These are phyloP conservation scores for Zymoseptoria pseudotritici DNA, from an alignment of 2,329 filamentous ascomycete species.

Conservation along the genomic window DNA sequence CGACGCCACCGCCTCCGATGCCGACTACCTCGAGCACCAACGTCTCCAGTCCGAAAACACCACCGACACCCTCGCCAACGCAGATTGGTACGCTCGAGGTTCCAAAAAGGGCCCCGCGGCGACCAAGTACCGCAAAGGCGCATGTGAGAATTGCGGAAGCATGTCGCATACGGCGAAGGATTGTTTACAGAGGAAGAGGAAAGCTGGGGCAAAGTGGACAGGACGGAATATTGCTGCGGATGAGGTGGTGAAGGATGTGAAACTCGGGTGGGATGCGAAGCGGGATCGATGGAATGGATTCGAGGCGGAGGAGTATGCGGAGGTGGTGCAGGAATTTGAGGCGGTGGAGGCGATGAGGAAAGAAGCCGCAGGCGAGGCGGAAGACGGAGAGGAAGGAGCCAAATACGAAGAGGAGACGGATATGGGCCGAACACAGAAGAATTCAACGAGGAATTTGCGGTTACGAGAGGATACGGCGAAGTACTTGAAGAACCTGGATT, in stretches of 20 bases:
- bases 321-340: conserved; percentile 84
- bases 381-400: conserved; percentile 48
- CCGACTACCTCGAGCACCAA: conserved; percentile 95
- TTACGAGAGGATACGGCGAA: conserved; percentile 96
- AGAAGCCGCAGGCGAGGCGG: conserved; percentile 30
- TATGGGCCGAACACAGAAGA: conserved; percentile 90
- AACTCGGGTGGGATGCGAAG: conserved; percentile 93
- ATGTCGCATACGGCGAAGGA: conserved; percentile 96
- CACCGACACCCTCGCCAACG: conserved; percentile 49
- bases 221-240: conserved; percentile 91
- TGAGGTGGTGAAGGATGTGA: conserved; percentile 75
- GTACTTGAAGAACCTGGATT: conserved; percentile 87
- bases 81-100: conserved; percentile 89
- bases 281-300: conserved; percentile 98
- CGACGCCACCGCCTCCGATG: conserved; percentile 60
- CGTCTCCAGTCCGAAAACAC: conserved; percentile 66
- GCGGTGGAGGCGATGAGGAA: conserved; percentile 69
- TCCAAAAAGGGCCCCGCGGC: conserved; percentile 71
- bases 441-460: conserved; percentile 80
- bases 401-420: conserved; percentile 90
- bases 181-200: conserved; percentile 80
- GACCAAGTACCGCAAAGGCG: conserved; percentile 95
- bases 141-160: conserved; percentile 95
- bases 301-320: conserved; percentile 75
- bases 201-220: conserved; percentile 84